phyloP scores from a whole-genome alignment of 331 rosid genomes.

The Quercus lobata region DNA sequence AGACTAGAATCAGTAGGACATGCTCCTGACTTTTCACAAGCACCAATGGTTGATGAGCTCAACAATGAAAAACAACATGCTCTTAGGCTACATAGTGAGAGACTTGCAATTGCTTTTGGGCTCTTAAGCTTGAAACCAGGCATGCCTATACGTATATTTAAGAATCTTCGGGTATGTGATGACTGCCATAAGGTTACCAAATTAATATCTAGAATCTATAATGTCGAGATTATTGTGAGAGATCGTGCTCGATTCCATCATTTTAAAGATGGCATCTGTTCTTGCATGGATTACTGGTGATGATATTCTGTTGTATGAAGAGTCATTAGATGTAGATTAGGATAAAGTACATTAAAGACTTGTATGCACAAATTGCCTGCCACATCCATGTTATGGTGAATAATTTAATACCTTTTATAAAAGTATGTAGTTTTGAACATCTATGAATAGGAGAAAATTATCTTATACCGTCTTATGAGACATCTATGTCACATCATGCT shows the following conservation, averaged over 20 bases:
- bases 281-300: conserved; percentile 78
- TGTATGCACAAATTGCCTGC: not conserved
- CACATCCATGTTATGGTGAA: not conserved
- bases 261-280: conserved; percentile 60
- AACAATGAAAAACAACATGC: conserved; percentile 34
- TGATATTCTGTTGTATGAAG: not conserved
- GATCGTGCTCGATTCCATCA: conserved; percentile 72
- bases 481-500: too few relatives aligned
- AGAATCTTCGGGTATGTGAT: conserved; percentile 69
- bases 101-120: conserved; percentile 73
- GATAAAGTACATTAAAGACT: not conserved
- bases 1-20: conserved; percentile 43
- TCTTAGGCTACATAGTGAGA: conserved; percentile 62
- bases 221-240: conserved; percentile 61
- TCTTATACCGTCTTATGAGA: too few relatives aligned
- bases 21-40: conserved; percentile 51
- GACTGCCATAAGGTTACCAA: conserved; percentile 65
- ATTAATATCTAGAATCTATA: conserved; percentile 46
- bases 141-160: conserved; percentile 52
- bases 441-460: too few relatives aligned
- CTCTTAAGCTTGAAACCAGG: conserved; percentile 49
- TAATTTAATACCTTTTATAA: too few relatives aligned
- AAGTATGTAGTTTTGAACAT: too few relatives aligned
- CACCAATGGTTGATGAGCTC: conserved; percentile 44
- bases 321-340: not conserved